Evolutionary conservation across 306 rosid genomes (phyloP).

Genomic region (Styphnolobium japonicum): DNA sequence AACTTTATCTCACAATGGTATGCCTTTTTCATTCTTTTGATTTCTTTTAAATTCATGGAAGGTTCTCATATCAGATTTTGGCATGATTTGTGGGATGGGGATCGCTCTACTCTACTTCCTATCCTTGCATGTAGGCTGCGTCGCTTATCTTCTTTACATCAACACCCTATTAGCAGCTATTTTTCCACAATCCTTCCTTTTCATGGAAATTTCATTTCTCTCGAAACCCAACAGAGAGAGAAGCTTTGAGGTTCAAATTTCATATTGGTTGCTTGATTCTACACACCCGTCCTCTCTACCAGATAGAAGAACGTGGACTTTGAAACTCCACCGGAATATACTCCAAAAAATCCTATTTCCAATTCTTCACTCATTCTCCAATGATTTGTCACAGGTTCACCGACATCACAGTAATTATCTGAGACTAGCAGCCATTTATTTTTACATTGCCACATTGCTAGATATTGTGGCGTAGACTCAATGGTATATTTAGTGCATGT

Average conservation of each 20-base stretch:
- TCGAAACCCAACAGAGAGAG: not conserved
- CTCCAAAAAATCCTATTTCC: not conserved
- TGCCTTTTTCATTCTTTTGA: not conserved
- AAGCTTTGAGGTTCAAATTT: not conserved
- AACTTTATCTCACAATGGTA: not conserved
- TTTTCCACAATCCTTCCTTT: not conserved
- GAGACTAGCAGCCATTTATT: not conserved
- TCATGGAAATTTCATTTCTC: not conserved
- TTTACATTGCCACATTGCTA: not conserved
- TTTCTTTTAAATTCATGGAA: slow-evolving; percentile 2
- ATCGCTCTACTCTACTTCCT: not conserved
- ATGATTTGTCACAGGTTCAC: not conserved
- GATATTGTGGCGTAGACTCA: not conserved
- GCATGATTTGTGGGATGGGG: not conserved
- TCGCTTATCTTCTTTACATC: not conserved
- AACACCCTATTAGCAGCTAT: not conserved
- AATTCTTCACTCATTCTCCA: not conserved
- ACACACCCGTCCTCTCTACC: not conserved
- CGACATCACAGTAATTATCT: not conserved
- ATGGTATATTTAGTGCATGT: no score
- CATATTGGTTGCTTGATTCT: not conserved
- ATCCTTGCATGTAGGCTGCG: not conserved
- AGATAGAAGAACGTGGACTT: not conserved
- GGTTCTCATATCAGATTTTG: not conserved
- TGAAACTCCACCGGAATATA: not conserved